Evolutionary conservation across 352 stramenopile species (phyloP).

Genomic region (Peronosclerospora sorghi): DNA sequence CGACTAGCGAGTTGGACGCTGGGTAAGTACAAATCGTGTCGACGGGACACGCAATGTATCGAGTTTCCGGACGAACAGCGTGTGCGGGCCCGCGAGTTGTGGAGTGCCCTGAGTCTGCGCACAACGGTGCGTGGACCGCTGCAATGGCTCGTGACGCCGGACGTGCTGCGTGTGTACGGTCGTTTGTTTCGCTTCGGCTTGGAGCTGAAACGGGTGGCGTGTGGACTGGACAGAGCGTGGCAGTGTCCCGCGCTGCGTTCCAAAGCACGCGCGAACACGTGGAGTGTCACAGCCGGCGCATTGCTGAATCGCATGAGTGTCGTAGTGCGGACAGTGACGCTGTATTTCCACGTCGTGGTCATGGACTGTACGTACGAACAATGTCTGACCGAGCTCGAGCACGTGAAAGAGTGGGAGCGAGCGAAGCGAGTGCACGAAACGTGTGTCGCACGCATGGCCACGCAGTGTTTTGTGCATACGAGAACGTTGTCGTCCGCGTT

Average conservation of each 20-base stretch:
- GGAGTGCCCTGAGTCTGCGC: constrained; percentile 37
- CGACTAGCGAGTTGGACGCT: constrained; percentile 35
- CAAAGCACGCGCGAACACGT: constrained; percentile 9
- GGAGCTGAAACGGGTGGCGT: constrained; percentile 54
- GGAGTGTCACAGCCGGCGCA: constrained; percentile 20
- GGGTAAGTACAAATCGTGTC: constrained; percentile 40
- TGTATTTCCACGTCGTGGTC: constrained; percentile 74
- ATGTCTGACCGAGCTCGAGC: constrained; percentile 39
- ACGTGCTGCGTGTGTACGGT: constrained; percentile 47
- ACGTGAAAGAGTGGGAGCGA: constrained; percentile 47
- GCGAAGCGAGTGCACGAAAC: constrained; percentile 60
- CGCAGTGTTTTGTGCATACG: constrained; percentile 61
- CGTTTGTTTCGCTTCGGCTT: constrained; percentile 76
- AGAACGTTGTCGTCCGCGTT: constrained; percentile 45
- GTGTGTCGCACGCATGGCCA: constrained; percentile 55
- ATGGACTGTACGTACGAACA: constrained; percentile 54
- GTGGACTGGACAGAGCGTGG: constrained; percentile 58
- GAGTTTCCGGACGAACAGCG: constrained; percentile 16
- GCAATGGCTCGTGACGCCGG: constrained; percentile 47
- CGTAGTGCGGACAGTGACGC: constrained; percentile 55
- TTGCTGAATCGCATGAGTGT: constrained; percentile 65
- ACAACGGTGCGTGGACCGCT: constrained; percentile 55
- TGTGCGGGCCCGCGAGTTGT: constrained; percentile 28
- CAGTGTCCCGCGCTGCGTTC: constrained; percentile 33
- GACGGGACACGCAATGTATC: constrained; percentile 5